Evolutionary conservation across 441 rosid species (phyloP).

Genomic region (Kokia cookei): DNA sequence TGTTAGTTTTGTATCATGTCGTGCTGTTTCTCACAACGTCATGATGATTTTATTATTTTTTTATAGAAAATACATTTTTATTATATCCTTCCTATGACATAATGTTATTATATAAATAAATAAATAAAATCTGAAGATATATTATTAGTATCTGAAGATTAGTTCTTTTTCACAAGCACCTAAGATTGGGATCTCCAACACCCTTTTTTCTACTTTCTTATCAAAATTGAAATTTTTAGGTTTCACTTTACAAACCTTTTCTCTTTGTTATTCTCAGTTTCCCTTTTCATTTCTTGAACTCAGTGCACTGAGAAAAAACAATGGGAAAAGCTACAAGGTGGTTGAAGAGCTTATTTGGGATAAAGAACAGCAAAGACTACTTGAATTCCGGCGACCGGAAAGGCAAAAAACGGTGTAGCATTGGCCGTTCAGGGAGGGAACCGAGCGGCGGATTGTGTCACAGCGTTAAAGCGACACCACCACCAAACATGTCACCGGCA

Average conservation of each 20-base stretch:
- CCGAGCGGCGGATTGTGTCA: slow-evolving; percentile 32
- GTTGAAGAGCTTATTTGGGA: slow-evolving; percentile 66
- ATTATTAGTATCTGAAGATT: background rate
- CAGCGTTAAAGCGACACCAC: slow-evolving; percentile 51
- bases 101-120: no score
- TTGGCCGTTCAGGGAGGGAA: slow-evolving; percentile 22
- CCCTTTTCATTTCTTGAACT: background rate
- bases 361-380: slow-evolving; percentile 22
- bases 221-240: background rate
- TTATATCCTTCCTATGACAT: no score
- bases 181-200: background rate
- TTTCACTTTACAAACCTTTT: background rate
- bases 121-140: no score
- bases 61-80: background rate
- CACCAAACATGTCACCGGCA: slow-evolving; percentile 56
- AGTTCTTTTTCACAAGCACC: background rate
- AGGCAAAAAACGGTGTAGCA: slow-evolving; percentile 5
- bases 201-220: background rate
- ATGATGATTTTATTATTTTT: background rate
- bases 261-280: no score
- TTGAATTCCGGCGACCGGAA: slow-evolving; percentile 13
- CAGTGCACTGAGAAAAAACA: background rate
- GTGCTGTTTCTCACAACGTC: background rate
- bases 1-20: background rate
- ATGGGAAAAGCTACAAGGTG: slow-evolving; percentile 73